phyloP scores from a whole-genome alignment of 768 basidiomycete species.

The Leccinum arenicola region DNA sequence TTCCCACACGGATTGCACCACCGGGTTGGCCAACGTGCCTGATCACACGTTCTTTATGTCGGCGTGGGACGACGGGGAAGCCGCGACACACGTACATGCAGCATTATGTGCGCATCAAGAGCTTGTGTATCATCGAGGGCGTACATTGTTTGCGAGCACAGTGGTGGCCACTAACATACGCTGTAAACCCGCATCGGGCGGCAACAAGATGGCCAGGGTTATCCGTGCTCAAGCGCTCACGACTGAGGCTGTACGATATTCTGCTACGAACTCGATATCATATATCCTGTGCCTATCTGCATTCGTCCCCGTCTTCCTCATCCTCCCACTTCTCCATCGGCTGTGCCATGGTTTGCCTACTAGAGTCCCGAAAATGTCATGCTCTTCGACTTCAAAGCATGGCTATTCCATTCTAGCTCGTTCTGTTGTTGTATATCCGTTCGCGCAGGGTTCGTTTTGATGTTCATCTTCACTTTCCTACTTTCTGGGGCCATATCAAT shows the following conservation, averaged over 20 bases:
- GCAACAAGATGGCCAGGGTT: background rate
- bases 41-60: too few species aligned
- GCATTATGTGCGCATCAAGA: too few species aligned
- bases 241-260: slow-evolving; percentile 4
- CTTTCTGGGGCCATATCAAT: slow-evolving; percentile 52
- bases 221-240: background rate
- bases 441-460: slow-evolving; percentile 54
- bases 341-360: background rate
- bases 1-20: too few species aligned
- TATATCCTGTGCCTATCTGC: background rate
- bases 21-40: too few species aligned
- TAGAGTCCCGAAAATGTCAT: slow-evolving; percentile 22
- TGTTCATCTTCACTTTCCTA: slow-evolving; percentile 52
- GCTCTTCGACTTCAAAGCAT: slow-evolving; percentile 42
- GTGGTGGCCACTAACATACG: too few species aligned
- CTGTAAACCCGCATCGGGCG: slow-evolving; percentile 1
- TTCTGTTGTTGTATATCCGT: slow-evolving; percentile 68
- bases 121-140: too few species aligned
- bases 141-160: too few species aligned
- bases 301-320: background rate
- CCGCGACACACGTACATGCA: too few species aligned
- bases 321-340: background rate
- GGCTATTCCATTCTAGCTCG: slow-evolving; percentile 48
- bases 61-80: too few species aligned
- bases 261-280: background rate